phyloP scores from a whole-genome alignment of 768 basidiomycete genomes.

The Suillus paluster region DNA sequence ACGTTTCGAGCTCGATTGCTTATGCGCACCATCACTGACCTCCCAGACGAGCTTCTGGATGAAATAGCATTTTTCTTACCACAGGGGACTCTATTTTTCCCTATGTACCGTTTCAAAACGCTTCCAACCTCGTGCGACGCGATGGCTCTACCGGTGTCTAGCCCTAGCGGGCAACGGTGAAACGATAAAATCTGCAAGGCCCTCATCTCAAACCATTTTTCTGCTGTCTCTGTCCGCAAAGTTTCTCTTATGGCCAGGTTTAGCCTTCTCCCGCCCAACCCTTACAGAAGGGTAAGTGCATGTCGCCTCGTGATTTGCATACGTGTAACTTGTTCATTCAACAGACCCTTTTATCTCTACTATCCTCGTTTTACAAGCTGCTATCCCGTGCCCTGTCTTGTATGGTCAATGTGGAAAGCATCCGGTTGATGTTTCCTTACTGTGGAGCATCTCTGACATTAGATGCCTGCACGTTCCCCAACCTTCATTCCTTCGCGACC shows the following conservation, averaged over 20 bases:
- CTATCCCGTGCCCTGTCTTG: constrained; percentile 1
- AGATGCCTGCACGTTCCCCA: constrained; percentile 3
- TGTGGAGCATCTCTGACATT: constrained; percentile 4
- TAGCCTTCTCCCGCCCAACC: neutral
- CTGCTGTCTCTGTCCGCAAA: constrained; percentile 10
- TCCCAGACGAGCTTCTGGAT: constrained; percentile 13
- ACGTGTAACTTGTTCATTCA: neutral
- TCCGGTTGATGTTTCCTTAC: constrained; percentile 11
- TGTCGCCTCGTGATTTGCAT: neutral
- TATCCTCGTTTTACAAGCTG: constrained; percentile 10
- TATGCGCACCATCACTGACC: constrained; percentile 8
- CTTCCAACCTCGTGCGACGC: neutral
- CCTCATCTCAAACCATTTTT: constrained; percentile 11
- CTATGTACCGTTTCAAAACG: constrained; percentile 4
- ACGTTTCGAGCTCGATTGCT: neutral
- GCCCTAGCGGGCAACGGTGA: neutral
- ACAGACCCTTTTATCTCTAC: constrained; percentile 9
- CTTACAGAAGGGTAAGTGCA: constrained; percentile 1
- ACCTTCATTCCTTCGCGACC: constrained; percentile 7
- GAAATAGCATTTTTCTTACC: neutral
- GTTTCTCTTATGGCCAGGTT: constrained; percentile 3
- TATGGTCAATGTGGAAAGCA: neutral
- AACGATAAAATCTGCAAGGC: constrained; percentile 6
- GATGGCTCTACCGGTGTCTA: constrained; percentile 12
- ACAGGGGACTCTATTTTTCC: neutral